Percentiles rank a stretch among this genome's conserved stretches.
Evolutionary conservation across 805 yeast genomes (phyloP).

Genomic region (Yamadazyma tumulicola): DNA sequence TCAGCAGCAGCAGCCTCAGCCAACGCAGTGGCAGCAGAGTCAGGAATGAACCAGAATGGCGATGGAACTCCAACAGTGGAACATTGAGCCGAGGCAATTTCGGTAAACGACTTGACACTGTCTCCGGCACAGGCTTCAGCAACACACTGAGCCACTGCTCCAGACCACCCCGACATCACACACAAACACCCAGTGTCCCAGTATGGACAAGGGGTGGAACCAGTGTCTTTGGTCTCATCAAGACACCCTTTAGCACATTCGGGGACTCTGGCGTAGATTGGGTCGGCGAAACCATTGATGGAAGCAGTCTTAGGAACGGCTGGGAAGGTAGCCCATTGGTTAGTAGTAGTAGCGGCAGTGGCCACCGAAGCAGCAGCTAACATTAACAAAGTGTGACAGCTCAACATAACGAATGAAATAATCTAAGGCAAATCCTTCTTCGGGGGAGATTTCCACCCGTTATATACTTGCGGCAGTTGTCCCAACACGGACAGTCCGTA

Average conservation of each 20-base stretch:
- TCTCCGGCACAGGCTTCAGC: constrained; percentile 32
- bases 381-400: constrained; percentile 10
- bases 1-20: constrained; percentile 17
- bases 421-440: no score
- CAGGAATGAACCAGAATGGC: constrained; percentile 31
- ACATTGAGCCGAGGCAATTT: constrained; percentile 31
- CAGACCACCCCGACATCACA: constrained; percentile 35
- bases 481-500: no score
- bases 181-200: constrained; percentile 47
- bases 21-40: constrained; percentile 11
- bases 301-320: constrained; percentile 36
- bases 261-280: constrained; percentile 30
- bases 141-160: constrained; percentile 36
- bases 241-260: constrained; percentile 37
- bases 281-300: constrained; percentile 42
- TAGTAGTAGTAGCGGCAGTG: constrained; percentile 11
- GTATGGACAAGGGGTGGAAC: constrained; percentile 41
- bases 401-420: constrained; percentile 16
- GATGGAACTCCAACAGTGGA: constrained; percentile 16
- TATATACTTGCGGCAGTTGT: no score
- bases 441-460: no score
- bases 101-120: constrained; percentile 26
- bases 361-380: constrained; percentile 16
- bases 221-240: constrained; percentile 22
- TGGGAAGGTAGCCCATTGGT: constrained; percentile 30